phyloP scores from a whole-genome alignment of 1,139 yeast genomes.

The Zhuliangozyma blackwelliae region DNA sequence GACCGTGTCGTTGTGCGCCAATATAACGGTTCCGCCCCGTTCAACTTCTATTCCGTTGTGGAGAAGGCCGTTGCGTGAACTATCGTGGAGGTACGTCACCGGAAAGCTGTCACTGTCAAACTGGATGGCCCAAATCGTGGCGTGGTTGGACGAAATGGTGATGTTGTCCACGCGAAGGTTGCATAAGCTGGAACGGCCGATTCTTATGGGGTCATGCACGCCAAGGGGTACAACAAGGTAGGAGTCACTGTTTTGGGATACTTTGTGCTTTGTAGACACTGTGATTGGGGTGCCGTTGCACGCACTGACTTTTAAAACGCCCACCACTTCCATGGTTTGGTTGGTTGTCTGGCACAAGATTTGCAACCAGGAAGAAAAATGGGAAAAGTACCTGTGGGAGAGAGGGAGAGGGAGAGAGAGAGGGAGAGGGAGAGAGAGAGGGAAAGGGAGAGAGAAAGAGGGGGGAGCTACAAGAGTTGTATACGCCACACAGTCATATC shows the following conservation, averaged over 20 bases:
- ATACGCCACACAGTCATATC: no score
- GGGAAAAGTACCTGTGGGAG: no score
- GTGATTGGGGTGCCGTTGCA: neutral
- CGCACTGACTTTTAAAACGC: slow-evolving; percentile 1
- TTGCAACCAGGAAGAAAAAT: slow-evolving; percentile 1
- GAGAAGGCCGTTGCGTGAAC: slow-evolving; percentile 51
- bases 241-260: neutral
- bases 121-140: slow-evolving; percentile 43
- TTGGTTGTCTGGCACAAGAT: neutral
- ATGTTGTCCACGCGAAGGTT: slow-evolving; percentile 11
- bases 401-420: no score
- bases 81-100: slow-evolving; percentile 49
- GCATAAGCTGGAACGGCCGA: slow-evolving; percentile 14
- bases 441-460: no score
- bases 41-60: slow-evolving; percentile 36
- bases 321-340: slow-evolving; percentile 1
- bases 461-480: no score
- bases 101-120: slow-evolving; percentile 49
- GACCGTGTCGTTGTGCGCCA: slow-evolving; percentile 43
- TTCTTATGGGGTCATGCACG: slow-evolving; percentile 9
- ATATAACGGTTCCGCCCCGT: slow-evolving; percentile 27
- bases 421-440: no score
- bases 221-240: slow-evolving; percentile 8
- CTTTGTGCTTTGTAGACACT: neutral
- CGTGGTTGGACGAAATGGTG: slow-evolving; percentile 40